A percentile compares a stretch with the other conserved stretches of the same genome.
phyloP scores from a whole-genome alignment of 2,329 filamentous ascomycete genomes.

The Penicillium sp. region DNA sequence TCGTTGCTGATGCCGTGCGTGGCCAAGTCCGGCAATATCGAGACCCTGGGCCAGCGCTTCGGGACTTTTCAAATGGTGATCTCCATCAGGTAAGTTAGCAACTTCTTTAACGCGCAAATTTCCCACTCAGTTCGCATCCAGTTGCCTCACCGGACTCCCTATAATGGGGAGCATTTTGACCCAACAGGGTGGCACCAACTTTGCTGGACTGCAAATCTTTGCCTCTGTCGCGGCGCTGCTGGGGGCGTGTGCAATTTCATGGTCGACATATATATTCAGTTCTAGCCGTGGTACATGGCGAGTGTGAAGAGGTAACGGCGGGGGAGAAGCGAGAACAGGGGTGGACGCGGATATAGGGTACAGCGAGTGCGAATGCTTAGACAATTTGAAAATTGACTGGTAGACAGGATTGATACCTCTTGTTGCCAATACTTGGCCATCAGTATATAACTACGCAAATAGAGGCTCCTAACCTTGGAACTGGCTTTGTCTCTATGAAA shows the following conservation, averaged over 20 bases:
- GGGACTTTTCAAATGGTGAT: slow-evolving; percentile 35
- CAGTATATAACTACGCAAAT: no score
- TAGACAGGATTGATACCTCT: no score
- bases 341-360: no score
- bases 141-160: slow-evolving; percentile 31
- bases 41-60: slow-evolving; percentile 40
- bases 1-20: slow-evolving; percentile 36
- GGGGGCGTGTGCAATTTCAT: neutral
- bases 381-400: no score
- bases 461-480: no score
- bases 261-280: neutral
- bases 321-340: no score
- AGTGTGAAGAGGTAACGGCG: no score
- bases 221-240: slow-evolving; percentile 4
- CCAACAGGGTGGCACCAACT: slow-evolving; percentile 24
- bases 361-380: no score
- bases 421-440: no score
- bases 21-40: slow-evolving; percentile 32
- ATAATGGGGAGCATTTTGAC: slow-evolving; percentile 34
- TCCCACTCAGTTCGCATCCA: neutral
- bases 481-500: no score
- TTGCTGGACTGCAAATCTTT: slow-evolving; percentile 33
- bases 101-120: neutral
- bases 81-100: slow-evolving; percentile 22
- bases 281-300: neutral